phyloP scores from a whole-genome alignment of 805 yeast genomes.

The Pichia nanzhaoensis region DNA sequence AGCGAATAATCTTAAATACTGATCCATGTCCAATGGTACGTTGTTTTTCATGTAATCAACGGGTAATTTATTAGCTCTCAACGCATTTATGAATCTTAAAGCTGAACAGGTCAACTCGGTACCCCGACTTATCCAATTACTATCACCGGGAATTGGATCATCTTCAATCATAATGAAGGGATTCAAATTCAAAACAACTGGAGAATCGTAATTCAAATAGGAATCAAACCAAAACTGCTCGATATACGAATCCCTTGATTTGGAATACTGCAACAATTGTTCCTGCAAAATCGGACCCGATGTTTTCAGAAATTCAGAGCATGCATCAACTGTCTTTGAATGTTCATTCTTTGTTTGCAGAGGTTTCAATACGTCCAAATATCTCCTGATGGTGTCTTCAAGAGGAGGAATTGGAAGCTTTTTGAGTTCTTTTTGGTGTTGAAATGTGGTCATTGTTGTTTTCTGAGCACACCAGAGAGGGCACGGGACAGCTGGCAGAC shows the following conservation, averaged over 20 bases:
- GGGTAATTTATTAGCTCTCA: slow-evolving; percentile 65
- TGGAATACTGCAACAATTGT: slow-evolving; percentile 54
- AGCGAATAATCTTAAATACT: slow-evolving; percentile 80
- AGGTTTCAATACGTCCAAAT: slow-evolving; percentile 65
- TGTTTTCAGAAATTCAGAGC: slow-evolving; percentile 46
- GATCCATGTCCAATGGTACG: slow-evolving; percentile 79
- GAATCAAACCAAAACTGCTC: slow-evolving; percentile 96
- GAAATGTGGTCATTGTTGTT: slow-evolving; percentile 38
- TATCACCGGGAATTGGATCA: slow-evolving; percentile 70
- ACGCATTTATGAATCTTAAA: slow-evolving; percentile 71
- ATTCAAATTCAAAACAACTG: slow-evolving; percentile 85
- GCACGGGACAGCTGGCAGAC: too few species aligned
- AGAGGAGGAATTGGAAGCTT: slow-evolving; percentile 80
- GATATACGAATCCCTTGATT: slow-evolving; percentile 67
- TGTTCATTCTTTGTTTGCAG: slow-evolving; percentile 76
- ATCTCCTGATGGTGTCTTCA: slow-evolving; percentile 56
- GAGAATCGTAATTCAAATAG: slow-evolving; percentile 78
- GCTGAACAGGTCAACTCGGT: slow-evolving; percentile 72
- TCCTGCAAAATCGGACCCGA: slow-evolving; percentile 55
- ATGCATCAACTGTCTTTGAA: slow-evolving; percentile 50
- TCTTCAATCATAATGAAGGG: slow-evolving; percentile 89
- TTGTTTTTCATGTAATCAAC: slow-evolving; percentile 62
- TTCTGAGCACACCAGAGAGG: too few species aligned
- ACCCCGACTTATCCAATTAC: slow-evolving; percentile 70
- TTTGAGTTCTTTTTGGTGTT: slow-evolving; percentile 49